Evolutionary conservation across 75 land plant species (phyloP).

Genomic region (Azolla pinnata): DNA sequence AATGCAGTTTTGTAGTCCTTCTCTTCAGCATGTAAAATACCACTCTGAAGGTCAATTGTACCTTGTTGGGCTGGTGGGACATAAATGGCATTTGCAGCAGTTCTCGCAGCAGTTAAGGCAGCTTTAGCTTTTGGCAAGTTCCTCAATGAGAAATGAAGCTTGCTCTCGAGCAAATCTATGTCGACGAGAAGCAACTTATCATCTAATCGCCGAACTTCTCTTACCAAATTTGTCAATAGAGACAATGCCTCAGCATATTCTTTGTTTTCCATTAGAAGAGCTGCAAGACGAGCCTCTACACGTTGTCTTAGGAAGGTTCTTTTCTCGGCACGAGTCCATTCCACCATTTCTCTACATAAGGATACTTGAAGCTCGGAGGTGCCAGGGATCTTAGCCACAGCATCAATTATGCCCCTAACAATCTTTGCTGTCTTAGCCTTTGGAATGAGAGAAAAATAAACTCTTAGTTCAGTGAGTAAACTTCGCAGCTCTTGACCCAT

Average conservation of each 20-base stretch:
- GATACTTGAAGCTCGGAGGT: slow-evolving; percentile 59
- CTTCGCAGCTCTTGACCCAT: slow-evolving; percentile 46
- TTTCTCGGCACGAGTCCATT: slow-evolving; percentile 70
- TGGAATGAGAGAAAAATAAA: slow-evolving; percentile 32
- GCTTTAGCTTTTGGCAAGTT: slow-evolving; percentile 76
- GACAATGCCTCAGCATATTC: slow-evolving; percentile 57
- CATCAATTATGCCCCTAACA: slow-evolving; percentile 57
- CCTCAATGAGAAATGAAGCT: slow-evolving; percentile 62
- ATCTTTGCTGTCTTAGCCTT: slow-evolving; percentile 34
- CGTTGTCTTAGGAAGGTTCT: slow-evolving; percentile 59
- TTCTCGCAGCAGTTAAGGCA: slow-evolving; percentile 62
- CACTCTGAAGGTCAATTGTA: slow-evolving; percentile 65
- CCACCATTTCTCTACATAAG: slow-evolving; percentile 45
- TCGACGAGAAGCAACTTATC: slow-evolving; percentile 65
- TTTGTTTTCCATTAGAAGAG: slow-evolving; percentile 55
- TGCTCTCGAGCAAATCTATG: slow-evolving; percentile 59
- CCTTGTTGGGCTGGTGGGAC: slow-evolving; percentile 80
- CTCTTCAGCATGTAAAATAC: slow-evolving; percentile 21
- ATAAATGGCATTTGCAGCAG: slow-evolving; percentile 75
- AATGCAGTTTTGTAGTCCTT: slow-evolving; percentile 39
- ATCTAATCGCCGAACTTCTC: slow-evolving; percentile 56
- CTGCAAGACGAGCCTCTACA: slow-evolving; percentile 61
- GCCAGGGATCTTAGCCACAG: slow-evolving; percentile 63
- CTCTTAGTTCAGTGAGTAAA: slow-evolving; percentile 42
- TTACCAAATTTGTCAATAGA: slow-evolving; percentile 46